These are phyloP conservation scores for Odontarrhena argentea DNA, from an alignment of 345 rosid genomes.

Conservation along the genomic window DNA sequence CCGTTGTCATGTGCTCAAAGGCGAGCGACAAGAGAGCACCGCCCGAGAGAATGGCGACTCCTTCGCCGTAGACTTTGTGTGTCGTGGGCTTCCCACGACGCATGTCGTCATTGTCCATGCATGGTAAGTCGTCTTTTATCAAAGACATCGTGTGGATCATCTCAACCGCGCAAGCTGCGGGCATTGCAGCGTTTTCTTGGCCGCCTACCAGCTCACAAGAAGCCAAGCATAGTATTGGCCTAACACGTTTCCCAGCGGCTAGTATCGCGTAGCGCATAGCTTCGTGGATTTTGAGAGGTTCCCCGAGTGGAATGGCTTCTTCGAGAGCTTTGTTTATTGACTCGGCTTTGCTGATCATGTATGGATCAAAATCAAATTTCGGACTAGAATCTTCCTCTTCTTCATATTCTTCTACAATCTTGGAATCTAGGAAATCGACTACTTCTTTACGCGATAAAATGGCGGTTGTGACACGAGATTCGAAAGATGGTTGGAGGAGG, in stretches of 20 bases:
- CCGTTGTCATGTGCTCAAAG: slow-evolving; percentile 48
- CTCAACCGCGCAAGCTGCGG: slow-evolving; percentile 67
- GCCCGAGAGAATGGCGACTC: slow-evolving; percentile 56
- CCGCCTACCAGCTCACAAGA: slow-evolving; percentile 70
- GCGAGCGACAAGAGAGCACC: slow-evolving; percentile 64
- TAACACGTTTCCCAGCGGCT: slow-evolving; percentile 64
- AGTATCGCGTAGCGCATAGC: slow-evolving; percentile 76
- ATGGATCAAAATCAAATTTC: slow-evolving; percentile 62
- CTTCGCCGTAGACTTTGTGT: slow-evolving; percentile 60
- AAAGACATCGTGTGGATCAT: slow-evolving; percentile 75
- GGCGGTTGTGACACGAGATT: slow-evolving; percentile 24
- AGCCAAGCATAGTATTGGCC: slow-evolving; percentile 65
- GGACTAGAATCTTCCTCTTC: slow-evolving; percentile 34
- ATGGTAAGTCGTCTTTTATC: slow-evolving; percentile 74
- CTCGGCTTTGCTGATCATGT: slow-evolving; percentile 61
- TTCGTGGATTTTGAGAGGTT: slow-evolving; percentile 55
- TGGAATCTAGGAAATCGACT: slow-evolving; percentile 28
- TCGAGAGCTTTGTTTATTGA: slow-evolving; percentile 56
- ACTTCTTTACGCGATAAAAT: slow-evolving; percentile 37
- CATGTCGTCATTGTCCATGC: slow-evolving; percentile 71
- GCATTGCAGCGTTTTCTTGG: slow-evolving; percentile 47
- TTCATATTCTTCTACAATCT: slow-evolving; percentile 46
- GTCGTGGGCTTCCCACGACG: slow-evolving; percentile 63
- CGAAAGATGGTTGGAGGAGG: slow-evolving; percentile 26
- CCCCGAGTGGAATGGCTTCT: slow-evolving; percentile 50